These are phyloP conservation scores for Rhodotorula sp. DNA, from an alignment of 1,284 basidiomycete genomes.

Conservation along the genomic window DNA sequence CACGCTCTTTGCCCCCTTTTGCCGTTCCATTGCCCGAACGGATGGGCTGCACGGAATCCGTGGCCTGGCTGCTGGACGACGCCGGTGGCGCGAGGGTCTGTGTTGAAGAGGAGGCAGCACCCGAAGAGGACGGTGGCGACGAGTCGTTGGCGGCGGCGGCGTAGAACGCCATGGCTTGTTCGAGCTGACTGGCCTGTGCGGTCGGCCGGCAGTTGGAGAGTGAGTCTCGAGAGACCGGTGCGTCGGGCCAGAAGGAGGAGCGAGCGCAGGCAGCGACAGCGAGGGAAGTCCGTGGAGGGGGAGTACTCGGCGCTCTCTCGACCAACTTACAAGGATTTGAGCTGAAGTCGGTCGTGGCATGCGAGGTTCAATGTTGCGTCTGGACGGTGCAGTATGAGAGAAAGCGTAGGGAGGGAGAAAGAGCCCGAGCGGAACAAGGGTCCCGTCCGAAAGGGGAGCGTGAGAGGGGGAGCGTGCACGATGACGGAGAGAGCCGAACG, in stretches of 20 bases:
- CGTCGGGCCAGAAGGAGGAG: too few species aligned
- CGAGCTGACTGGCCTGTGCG: conserved; percentile 17
- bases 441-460: too few species aligned
- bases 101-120: background rate
- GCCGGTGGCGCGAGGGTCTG: background rate
- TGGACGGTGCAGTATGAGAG: background rate
- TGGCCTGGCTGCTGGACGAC: too few species aligned
- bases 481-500: background rate
- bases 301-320: background rate
- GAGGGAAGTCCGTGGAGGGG: background rate
- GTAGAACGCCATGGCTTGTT: conserved; percentile 1
- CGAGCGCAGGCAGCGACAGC: too few species aligned
- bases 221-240: background rate
- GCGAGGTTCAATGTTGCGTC: background rate
- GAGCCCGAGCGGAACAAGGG: background rate
- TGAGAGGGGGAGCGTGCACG: background rate
- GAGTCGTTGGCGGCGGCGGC: background rate
- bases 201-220: background rate
- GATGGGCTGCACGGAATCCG: too few species aligned
- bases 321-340: conserved; percentile 9
- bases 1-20: too few species aligned
- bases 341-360: conserved; percentile 7
- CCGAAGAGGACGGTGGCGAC: background rate
- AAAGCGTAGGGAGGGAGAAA: background rate
- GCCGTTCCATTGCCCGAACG: too few species aligned